A percentile compares a stretch with the other conserved stretches of the same genome.
Conservation (phyloP, 768 basidiomycete species). For the Lentinula detonsa region DNA sequence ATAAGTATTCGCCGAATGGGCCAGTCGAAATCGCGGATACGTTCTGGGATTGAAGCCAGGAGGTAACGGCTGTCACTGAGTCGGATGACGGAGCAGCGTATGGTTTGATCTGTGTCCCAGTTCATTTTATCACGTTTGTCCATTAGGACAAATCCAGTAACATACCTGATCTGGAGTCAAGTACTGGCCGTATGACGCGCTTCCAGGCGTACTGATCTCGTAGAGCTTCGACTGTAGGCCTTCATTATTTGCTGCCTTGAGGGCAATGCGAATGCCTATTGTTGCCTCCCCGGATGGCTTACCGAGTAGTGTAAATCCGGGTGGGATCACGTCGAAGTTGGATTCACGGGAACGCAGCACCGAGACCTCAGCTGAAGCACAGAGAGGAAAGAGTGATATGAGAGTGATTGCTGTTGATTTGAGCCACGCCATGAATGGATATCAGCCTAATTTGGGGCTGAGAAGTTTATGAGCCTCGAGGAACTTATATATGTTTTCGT, state of each 20-base stretch:
- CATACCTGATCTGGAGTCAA: conserved; percentile 23
- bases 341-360: neutral
- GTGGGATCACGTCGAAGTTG: neutral
- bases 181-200: conserved; percentile 20
- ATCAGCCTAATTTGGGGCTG: too few relatives aligned
- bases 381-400: neutral
- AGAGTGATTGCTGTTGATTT: neutral
- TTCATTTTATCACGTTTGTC: neutral
- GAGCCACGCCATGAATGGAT: neutral
- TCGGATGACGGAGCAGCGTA: conserved; percentile 11
- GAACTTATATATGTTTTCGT: too few relatives aligned
- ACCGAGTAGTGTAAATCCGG: conserved; percentile 1
- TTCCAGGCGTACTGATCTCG: conserved; percentile 23
- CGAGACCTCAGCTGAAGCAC: neutral
- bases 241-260: conserved; percentile 18
- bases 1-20: conserved; percentile 32
- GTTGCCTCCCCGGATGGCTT: conserved; percentile 10
- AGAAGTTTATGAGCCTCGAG: too few relatives aligned
- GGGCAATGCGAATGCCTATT: conserved; percentile 24
- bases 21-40: conserved; percentile 23
- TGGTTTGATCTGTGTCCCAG: conserved; percentile 10
- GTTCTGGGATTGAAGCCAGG: conserved; percentile 41
- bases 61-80: conserved; percentile 25
- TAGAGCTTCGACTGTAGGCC: conserved; percentile 23
- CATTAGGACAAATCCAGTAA: too few relatives aligned